Percentiles rank a stretch among this genome's conserved stretches.
phyloP scores from a whole-genome alignment of 2,329 filamentous ascomycete genomes.

The Hirsutella minnesotensis region DNA sequence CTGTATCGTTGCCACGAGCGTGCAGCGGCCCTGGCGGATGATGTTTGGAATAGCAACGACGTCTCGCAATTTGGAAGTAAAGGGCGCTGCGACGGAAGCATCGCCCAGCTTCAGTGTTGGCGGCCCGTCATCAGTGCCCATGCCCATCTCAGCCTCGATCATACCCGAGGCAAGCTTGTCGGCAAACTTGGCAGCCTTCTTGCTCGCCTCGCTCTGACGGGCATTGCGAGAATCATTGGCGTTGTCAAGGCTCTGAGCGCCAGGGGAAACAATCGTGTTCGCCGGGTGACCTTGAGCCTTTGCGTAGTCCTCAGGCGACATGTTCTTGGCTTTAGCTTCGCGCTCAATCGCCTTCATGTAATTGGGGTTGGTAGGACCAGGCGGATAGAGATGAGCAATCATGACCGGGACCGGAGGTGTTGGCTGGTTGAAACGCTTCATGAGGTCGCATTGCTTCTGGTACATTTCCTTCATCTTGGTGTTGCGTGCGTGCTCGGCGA shows the following conservation, averaged over 20 bases:
- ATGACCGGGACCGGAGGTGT: slow-evolving; percentile 80
- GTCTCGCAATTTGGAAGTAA: slow-evolving; percentile 94
- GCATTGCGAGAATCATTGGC: slow-evolving; percentile 10
- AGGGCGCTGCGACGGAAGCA: slow-evolving; percentile 91
- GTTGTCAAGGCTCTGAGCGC: slow-evolving; percentile 40
- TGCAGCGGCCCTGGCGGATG: slow-evolving; percentile 93
- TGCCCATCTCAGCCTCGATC: slow-evolving; percentile 78
- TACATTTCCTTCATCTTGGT: slow-evolving; percentile 98
- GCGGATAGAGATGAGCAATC: slow-evolving; percentile 90
- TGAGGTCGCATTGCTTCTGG: slow-evolving; percentile 85
- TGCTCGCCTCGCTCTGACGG: slow-evolving; percentile 49
- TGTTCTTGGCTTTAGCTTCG: slow-evolving; percentile 69
- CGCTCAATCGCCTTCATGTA: slow-evolving; percentile 84
- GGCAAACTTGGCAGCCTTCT: slow-evolving; percentile 66
- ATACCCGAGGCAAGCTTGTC: slow-evolving; percentile 78
- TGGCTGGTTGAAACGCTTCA: slow-evolving; percentile 92
- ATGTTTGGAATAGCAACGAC: slow-evolving; percentile 97
- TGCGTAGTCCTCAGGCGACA: slow-evolving; percentile 46
- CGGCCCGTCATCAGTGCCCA: slow-evolving; percentile 72
- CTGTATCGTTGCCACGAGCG: slow-evolving; percentile 94
- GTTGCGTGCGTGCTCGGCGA: slow-evolving; percentile 85
- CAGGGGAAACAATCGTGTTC: slow-evolving; percentile 56
- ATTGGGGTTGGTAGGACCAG: slow-evolving; percentile 84
- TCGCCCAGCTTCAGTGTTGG: slow-evolving; percentile 95
- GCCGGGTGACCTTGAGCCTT: slow-evolving; percentile 39